Base-by-base conservation (phyloP, 2,329 filamentous ascomycete genomes). In the Exophiala spinifera region DNA sequence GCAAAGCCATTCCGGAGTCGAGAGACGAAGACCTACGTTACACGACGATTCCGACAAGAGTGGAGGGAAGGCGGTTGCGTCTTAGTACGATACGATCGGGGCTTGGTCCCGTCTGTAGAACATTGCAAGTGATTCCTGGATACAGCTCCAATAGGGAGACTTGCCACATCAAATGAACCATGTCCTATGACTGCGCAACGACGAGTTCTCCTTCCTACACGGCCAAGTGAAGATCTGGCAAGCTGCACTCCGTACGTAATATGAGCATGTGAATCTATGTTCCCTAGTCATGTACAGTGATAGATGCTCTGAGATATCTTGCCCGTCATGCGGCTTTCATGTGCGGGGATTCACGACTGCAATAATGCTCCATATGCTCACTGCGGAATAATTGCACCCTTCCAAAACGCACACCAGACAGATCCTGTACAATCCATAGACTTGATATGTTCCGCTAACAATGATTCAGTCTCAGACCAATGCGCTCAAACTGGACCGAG, bases 1-100 rank as follows among this genome's bases (percentile, higher is more conserved):
- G 47, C 57, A 66, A 11, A 64, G 66, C 42, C 67, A 67, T 13
- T 45, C 53, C 21, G 69, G 68, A 33, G 60, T 63, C 25, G 73
- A 75, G 59, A 72, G 72, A 61, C 73, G 75, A 57, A 70, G 75
- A 51, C 61, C 65, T 54, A 70, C 70, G 33, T 65, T 69, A 51
- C 69, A 71, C 59, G 75, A 77, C 46, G 75, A 78, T 47, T 66
- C 70, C 39, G 64, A 67, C 43, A 68, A 66, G 23, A 74, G 74
- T 52, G 74, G 74, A 64, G 68, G 66, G 51, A 76, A 74, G 63
- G 65, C 61, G 44, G 55, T 65, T 51, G 64, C 66, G 59, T 71
- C 66, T 61, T 71, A 64, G 67, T n/a, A 14, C 15, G 21, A 40
- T 13, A 28, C 8, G 11, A 28, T 15, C 14, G 36, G 36, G 36